These are phyloP conservation scores for Neodidymelliopsis sp. DNA, from an alignment of 2,329 filamentous ascomycete species.

Conservation along the genomic window DNA sequence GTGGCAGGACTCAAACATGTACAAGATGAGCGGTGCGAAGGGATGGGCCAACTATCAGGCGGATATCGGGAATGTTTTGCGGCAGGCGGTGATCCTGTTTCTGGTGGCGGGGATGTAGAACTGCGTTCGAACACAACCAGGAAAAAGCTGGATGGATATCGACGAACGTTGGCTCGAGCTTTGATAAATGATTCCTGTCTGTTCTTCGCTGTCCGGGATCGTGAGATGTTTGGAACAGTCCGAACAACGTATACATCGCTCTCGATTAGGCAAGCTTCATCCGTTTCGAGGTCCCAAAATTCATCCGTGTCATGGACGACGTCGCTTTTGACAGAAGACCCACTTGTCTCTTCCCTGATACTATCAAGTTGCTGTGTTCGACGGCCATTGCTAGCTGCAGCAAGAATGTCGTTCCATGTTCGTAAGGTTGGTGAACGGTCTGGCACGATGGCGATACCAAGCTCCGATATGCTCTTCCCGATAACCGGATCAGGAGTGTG, in stretches of 20 bases:
- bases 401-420: constrained; percentile 11
- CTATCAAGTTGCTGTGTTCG: neutral
- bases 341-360: neutral
- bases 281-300: constrained; percentile 12
- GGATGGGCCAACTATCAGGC: neutral
- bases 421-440: constrained; percentile 2
- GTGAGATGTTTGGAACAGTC: neutral
- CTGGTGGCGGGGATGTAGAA: constrained; percentile 5
- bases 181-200: too few relatives aligned
- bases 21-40: neutral
- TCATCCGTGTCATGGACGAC: constrained; percentile 5
- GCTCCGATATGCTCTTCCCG: constrained; percentile 2
- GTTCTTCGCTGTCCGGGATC: neutral
- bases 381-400: neutral
- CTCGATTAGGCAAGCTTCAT: neutral
- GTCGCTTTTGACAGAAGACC: neutral
- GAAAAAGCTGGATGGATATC: constrained; percentile 2
- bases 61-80: neutral
- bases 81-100: neutral
- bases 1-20: too few relatives aligned
- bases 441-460: constrained; percentile 4
- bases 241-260: constrained; percentile 7
- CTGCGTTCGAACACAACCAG: constrained; percentile 10
- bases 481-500: neutral
- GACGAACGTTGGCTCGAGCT: constrained; percentile 7